Percentiles rank a stretch among this genome's conserved stretches.
Conservation (phyloP, 2,329 filamentous ascomycete species). For the Cercospora berteroae region DNA sequence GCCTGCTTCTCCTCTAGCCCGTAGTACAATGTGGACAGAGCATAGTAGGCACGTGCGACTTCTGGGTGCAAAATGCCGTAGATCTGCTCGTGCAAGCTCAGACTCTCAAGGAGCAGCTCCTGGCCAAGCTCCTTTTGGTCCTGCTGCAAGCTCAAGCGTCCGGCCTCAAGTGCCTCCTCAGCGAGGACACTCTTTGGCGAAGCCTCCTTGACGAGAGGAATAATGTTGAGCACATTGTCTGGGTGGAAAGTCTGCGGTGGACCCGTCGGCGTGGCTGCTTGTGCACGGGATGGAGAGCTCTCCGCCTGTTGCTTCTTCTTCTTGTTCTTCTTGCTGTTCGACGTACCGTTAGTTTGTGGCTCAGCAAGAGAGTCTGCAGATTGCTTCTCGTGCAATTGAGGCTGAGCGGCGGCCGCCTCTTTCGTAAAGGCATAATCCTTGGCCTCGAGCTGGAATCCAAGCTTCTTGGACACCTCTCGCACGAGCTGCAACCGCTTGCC, state of each 20-base stretch:
- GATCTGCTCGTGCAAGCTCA: conserved; percentile 96
- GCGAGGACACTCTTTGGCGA: conserved; percentile 85
- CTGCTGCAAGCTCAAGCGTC: conserved; percentile 92
- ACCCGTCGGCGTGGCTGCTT: conserved; percentile 46
- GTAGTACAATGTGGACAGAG: conserved; percentile 92
- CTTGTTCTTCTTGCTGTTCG: conserved; percentile 50
- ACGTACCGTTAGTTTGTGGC: conserved; percentile 37
- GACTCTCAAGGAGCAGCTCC: conserved; percentile 89
- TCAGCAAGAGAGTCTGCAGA: conserved; percentile 34
- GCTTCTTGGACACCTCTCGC: conserved; percentile 82
- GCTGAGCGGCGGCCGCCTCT: conserved; percentile 25
- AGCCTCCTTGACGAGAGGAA: conserved; percentile 94
- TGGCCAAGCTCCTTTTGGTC: conserved; percentile 94
- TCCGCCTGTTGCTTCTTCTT: conserved; percentile 57
- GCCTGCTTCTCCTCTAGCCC: conserved; percentile 97
- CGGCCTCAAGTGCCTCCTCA: conserved; percentile 93
- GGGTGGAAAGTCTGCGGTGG: conserved; percentile 66
- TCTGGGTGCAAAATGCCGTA: conserved; percentile 97
- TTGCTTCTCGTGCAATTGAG: conserved; percentile 29
- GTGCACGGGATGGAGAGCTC: conserved; percentile 46
- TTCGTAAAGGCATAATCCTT: conserved; percentile 71
- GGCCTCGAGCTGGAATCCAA: conserved; percentile 82
- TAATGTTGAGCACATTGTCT: conserved; percentile 86
- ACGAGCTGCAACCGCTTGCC: conserved; percentile 79
- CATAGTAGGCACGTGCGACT: conserved; percentile 92